phyloP scores from a whole-genome alignment of 108 stramenopile genomes.

The Craspedostauros australis region DNA sequence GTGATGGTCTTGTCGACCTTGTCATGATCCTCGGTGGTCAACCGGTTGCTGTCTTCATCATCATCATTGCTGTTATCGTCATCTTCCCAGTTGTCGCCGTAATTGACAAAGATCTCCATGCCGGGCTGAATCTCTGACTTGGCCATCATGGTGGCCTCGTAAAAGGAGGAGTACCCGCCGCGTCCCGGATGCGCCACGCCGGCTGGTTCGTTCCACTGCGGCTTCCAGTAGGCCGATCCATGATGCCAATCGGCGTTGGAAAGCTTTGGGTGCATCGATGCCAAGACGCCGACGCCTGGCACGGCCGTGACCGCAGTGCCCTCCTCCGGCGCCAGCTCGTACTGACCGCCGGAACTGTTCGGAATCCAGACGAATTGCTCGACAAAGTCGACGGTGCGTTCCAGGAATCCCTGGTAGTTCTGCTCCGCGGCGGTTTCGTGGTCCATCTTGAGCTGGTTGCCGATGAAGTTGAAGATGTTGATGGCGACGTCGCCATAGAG shows the following conservation, averaged over 20 bases:
- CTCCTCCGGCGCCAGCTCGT: conserved; percentile 10
- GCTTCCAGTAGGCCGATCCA: conserved; percentile 25
- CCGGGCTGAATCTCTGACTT: conserved; percentile 49
- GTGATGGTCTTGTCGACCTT: conserved; percentile 61
- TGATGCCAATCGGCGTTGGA: conserved; percentile 57
- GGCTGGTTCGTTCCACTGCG: conserved; percentile 14
- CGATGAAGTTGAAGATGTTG: conserved; percentile 28
- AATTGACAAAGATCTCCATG: conserved; percentile 59
- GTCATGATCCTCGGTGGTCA: conserved; percentile 51
- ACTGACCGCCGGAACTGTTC: conserved; percentile 22
- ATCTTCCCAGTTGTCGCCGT: conserved; percentile 56
- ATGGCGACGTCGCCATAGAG: conserved; percentile 39
- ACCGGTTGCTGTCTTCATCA: conserved; percentile 30
- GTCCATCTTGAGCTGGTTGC: conserved; percentile 15
- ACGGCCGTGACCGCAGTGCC: conserved; percentile 26
- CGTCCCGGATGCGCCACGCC: conserved; percentile 48
- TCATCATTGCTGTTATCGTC: conserved; percentile 35
- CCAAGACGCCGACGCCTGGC: conserved; percentile 37
- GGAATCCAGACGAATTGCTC: conserved; percentile 38
- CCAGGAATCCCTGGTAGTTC: conserved; percentile 6
- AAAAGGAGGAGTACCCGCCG: conserved; percentile 56
- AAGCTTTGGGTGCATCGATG: conserved; percentile 26
- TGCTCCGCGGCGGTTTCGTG: conserved; percentile 7
- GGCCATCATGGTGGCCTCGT: conserved; percentile 40
- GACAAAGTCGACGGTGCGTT: conserved; percentile 36